Evolutionary conservation across 2,329 filamentous ascomycete species (phyloP).

Genomic region (Dactylellina parvicollis): DNA sequence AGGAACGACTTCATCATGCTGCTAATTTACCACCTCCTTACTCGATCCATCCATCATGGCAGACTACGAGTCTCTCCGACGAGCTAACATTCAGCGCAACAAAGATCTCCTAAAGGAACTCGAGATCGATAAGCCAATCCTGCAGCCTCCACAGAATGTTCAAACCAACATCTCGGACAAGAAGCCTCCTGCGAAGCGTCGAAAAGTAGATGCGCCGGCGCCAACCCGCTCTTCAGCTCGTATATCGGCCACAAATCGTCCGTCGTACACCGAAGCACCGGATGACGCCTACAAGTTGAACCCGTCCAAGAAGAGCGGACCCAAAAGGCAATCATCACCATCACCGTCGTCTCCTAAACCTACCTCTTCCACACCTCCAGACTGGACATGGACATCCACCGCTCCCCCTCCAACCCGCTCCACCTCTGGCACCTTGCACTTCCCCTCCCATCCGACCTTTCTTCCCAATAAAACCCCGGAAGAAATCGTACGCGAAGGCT

Average conservation of each 20-base stretch:
- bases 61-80: conserved; percentile 64
- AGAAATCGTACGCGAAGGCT: conserved; percentile 66
- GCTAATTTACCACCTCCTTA: neutral
- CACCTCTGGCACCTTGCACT: conserved; percentile 63
- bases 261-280: conserved; percentile 61
- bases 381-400: conserved; percentile 61
- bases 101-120: conserved; percentile 65
- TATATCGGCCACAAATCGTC: conserved; percentile 62
- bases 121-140: conserved; percentile 61
- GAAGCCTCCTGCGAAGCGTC: conserved; percentile 61
- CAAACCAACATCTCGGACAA: conserved; percentile 30
- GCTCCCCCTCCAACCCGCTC: conserved; percentile 63
- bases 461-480: conserved; percentile 67
- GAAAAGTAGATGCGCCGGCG: conserved; percentile 60
- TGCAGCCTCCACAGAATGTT: conserved; percentile 53
- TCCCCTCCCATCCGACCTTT: conserved; percentile 63
- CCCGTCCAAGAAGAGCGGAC: neutral
- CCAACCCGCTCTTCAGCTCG: conserved; percentile 65
- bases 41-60: conserved; percentile 59
- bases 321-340: conserved; percentile 40
- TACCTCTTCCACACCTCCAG: conserved; percentile 57
- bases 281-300: conserved; percentile 18
- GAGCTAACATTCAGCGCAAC: conserved; percentile 66
- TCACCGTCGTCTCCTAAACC: neutral
- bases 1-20: neutral